Base-by-base conservation (phyloP, 108 stramenopile genomes). In the Parietichytrium sp. region DNA sequence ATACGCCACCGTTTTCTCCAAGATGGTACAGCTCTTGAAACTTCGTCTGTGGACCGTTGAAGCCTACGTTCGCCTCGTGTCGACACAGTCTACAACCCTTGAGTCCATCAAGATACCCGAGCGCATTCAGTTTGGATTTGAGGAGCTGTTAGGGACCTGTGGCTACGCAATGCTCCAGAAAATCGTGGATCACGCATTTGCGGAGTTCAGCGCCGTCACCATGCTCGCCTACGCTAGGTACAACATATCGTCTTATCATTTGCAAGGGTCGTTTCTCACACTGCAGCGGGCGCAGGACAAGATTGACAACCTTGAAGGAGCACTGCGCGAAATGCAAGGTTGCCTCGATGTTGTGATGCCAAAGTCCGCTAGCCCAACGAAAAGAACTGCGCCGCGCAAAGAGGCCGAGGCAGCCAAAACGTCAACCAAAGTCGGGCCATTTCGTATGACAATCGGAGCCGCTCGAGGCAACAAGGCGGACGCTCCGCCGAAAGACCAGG, bases 201-300 rank as follows among this genome's bases (percentile, higher is more conserved):
- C 61, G 10, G 61, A 72, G 61, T 42, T 72, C 29, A 42, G 45
- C 8, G 61, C 61, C 33, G 38, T 72, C 61, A 72, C 33, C n/a
- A n/a, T 42, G n/a, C 61, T 72, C 6, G 61, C 61, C 15, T 42
- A 72, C 15, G 61, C 45, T 10, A 10, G 61, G 6, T 72, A 72
- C 61, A 33, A 72, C 38, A 72, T 72, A 47, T 72, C 61, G 8
- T 72, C 38, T 7, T 72, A 72, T 27, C 45, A 33, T 16, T 27
- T 72, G 15, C 10, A 72, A 6, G 61, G 61, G 38, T 18, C 61
- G n/a, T 45, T 72, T 8, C 61, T 72, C 3, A 42, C 61, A 6
- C 61, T 72, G 23, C 10, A 13, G 6, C 38, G 45, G 42, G 61
- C 61, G 1, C 61, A 42, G 1, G 45, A 72, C 10, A 16, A 45